Conservation (phyloP, 2,329 filamentous ascomycete species). For the Cadophora sp. region DNA sequence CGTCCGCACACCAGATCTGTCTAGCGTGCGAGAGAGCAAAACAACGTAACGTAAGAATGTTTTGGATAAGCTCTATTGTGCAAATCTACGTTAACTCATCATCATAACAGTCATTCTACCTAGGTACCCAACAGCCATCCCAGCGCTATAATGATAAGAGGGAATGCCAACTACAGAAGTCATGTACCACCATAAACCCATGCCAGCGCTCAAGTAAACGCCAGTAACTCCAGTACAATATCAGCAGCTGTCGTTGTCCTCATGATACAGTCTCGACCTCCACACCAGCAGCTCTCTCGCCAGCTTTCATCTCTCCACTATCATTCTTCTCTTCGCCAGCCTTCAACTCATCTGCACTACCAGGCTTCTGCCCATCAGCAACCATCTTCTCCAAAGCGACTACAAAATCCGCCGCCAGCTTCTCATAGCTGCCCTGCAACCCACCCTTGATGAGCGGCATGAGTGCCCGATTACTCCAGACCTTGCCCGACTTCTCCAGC, state of each 20-base stretch:
- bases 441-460: conserved; percentile 80
- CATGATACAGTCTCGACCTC: conserved; percentile 8
- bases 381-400: conserved; percentile 51
- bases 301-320: background rate
- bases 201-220: background rate
- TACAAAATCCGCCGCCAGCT: conserved; percentile 68
- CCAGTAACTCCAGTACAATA: background rate
- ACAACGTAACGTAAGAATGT: too few species aligned
- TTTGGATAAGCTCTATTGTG: background rate
- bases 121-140: background rate
- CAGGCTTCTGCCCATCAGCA: background rate
- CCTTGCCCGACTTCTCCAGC: conserved; percentile 79
- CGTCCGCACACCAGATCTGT: too few species aligned
- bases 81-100: background rate
- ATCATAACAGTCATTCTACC: background rate
- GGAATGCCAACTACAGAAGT: background rate
- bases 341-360: background rate
- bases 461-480: conserved; percentile 79
- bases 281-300: background rate
- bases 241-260: background rate
- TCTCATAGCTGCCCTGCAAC: conserved; percentile 74
- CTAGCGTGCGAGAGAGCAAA: too few species aligned
- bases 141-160: background rate
- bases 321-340: background rate
- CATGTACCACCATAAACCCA: background rate